phyloP scores from a whole-genome alignment of 257 asterid species.

The Verbascum thapsus region DNA sequence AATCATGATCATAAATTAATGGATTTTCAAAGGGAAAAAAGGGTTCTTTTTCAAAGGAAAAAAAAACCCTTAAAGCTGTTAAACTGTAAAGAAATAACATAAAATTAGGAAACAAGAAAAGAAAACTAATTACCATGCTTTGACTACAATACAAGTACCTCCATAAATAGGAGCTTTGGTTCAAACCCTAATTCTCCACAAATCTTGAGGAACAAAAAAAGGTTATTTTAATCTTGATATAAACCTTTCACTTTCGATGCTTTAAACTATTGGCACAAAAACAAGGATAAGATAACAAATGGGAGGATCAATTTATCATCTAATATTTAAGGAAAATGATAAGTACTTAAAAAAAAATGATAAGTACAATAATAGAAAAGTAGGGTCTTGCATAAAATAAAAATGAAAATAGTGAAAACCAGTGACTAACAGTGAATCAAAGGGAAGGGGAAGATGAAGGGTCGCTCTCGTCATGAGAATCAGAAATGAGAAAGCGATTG shows the following conservation, averaged over 20 bases:
- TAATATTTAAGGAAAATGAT: no score
- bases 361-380: neutral
- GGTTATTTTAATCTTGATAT: no score
- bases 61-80: constrained; percentile 3
- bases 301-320: neutral
- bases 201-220: neutral
- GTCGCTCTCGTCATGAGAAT: constrained; percentile 68
- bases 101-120: neutral
- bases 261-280: neutral
- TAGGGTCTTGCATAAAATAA: constrained; percentile 1
- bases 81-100: neutral
- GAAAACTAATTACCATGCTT: constrained; percentile 7
- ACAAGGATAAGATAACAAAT: constrained; percentile 20
- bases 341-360: neutral
- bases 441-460: constrained; percentile 42
- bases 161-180: neutral
- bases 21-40: constrained; percentile 9
- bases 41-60: neutral
- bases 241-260: no score
- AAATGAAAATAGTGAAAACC: no score
- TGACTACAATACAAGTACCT: neutral
- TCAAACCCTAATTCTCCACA: constrained; percentile 36
- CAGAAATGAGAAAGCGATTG: constrained; percentile 59
- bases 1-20: constrained; percentile 9
- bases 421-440: constrained; percentile 18